Evolutionary conservation across 2,329 filamentous ascomycete genomes (phyloP).

Genomic region (Cladorrhinum sp.): DNA sequence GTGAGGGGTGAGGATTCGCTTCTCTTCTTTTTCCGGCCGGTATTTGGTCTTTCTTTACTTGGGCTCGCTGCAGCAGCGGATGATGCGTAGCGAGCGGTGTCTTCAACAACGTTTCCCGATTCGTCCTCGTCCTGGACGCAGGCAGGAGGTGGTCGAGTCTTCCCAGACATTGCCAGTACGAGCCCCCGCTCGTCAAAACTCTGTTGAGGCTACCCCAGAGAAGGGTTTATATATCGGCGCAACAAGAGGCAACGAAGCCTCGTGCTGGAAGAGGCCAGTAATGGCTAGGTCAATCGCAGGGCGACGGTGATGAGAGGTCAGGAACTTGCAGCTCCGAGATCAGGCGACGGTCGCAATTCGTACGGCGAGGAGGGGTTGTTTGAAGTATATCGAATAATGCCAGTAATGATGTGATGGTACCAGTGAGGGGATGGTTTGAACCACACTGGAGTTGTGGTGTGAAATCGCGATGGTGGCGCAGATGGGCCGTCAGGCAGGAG

Average conservation of each 20-base stretch:
- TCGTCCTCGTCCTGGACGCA: slow-evolving; percentile 54
- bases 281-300: slow-evolving; percentile 10
- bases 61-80: slow-evolving; percentile 39
- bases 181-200: slow-evolving; percentile 19
- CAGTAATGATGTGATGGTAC: background rate
- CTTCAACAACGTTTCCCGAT: slow-evolving; percentile 40
- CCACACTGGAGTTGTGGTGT: slow-evolving; percentile 2
- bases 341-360: slow-evolving; percentile 9
- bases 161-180: slow-evolving; percentile 42
- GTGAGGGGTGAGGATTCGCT: slow-evolving; percentile 36
- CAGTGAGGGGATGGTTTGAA: slow-evolving; percentile 5
- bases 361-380: slow-evolving; percentile 2
- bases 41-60: slow-evolving; percentile 51
- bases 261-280: slow-evolving; percentile 22
- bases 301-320: slow-evolving; percentile 11
- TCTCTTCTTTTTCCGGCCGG: slow-evolving; percentile 42
- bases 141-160: slow-evolving; percentile 35
- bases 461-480: slow-evolving; percentile 15
- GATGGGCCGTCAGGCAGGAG: slow-evolving; percentile 13
- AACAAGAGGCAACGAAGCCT: slow-evolving; percentile 26
- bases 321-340: slow-evolving; percentile 8
- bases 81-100: slow-evolving; percentile 44
- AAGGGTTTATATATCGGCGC: slow-evolving; percentile 11
- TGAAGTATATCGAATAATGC: background rate
- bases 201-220: slow-evolving; percentile 13